Conservation (phyloP, 306 rosid species). For the Lathyrus sativus region DNA sequence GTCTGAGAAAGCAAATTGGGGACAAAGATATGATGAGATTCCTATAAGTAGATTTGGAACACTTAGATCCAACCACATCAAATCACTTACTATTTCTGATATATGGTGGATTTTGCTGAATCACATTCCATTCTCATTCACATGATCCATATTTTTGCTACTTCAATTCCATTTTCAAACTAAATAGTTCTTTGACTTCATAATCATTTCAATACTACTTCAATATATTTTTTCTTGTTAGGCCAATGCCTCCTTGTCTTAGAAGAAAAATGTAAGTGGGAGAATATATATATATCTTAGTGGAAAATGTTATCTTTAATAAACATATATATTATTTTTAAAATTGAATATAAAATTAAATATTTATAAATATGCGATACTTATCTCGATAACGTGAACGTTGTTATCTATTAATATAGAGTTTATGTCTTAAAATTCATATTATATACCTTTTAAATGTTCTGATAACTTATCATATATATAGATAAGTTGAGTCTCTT, state of each 20-base stretch:
- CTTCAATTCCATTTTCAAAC: conserved; percentile 5
- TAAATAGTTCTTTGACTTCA: conserved; percentile 22
- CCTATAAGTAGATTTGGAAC: neutral
- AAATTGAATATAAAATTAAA: too few relatives aligned
- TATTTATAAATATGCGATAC: too few relatives aligned
- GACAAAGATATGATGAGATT: neutral
- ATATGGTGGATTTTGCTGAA: conserved; percentile 32
- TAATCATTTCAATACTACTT: neutral
- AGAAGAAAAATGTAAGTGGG: too few relatives aligned
- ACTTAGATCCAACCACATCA: conserved; percentile 5
- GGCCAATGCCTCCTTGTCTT: too few relatives aligned
- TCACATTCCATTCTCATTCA: conserved; percentile 36
- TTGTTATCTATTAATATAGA: too few relatives aligned
- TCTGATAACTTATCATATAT: conserved; percentile 33
- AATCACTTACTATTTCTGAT: neutral
- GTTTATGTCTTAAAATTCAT: too few relatives aligned
- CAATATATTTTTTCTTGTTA: too few relatives aligned
- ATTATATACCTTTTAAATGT: neutral
- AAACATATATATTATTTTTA: too few relatives aligned
- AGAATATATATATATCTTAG: too few relatives aligned
- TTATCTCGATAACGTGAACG: too few relatives aligned
- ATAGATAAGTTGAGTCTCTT: conserved; percentile 22
- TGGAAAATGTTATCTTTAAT: too few relatives aligned
- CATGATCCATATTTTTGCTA: neutral
- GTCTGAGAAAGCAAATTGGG: neutral